These are phyloP conservation scores for Lyophyllum atratum DNA, from an alignment of 768 basidiomycete genomes.

Conservation along the genomic window DNA sequence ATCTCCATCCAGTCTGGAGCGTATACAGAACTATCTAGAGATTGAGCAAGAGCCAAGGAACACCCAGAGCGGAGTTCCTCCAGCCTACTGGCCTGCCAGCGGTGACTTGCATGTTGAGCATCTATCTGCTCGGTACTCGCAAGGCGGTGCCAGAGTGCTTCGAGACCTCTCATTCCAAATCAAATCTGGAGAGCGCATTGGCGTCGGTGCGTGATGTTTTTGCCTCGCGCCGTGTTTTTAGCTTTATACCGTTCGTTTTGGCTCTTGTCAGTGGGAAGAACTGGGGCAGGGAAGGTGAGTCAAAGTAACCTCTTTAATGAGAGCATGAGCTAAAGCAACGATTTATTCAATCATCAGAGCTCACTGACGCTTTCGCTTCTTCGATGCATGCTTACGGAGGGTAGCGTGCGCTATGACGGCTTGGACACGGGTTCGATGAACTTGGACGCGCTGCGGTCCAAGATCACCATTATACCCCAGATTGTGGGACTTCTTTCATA, in stretches of 20 bases:
- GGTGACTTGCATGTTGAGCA: conserved; percentile 56
- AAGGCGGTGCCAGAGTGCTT: conserved; percentile 9
- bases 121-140: conserved; percentile 58
- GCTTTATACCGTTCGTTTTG: neutral
- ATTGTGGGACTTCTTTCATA: conserved; percentile 28
- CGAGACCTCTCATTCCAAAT: conserved; percentile 13
- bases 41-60: conserved; percentile 57
- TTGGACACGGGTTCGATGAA: conserved; percentile 47
- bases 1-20: conserved; percentile 46
- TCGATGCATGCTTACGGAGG: conserved; percentile 47
- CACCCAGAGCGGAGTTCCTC: conserved; percentile 43
- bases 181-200: conserved; percentile 14
- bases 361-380: conserved; percentile 50
- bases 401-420: conserved; percentile 56
- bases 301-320: neutral
- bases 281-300: conserved; percentile 28
- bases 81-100: conserved; percentile 65
- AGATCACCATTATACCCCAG: conserved; percentile 60
- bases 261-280: conserved; percentile 24
- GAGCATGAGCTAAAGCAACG: neutral
- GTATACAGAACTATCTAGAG: conserved; percentile 62
- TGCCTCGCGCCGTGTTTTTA: neutral
- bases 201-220: conserved; percentile 12
- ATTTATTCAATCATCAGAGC: conserved; percentile 13
- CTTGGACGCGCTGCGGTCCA: conserved; percentile 52